These are phyloP conservation scores for Leucogyrophana mollusca DNA, from an alignment of 768 basidiomycete species.

Conservation along the genomic window DNA sequence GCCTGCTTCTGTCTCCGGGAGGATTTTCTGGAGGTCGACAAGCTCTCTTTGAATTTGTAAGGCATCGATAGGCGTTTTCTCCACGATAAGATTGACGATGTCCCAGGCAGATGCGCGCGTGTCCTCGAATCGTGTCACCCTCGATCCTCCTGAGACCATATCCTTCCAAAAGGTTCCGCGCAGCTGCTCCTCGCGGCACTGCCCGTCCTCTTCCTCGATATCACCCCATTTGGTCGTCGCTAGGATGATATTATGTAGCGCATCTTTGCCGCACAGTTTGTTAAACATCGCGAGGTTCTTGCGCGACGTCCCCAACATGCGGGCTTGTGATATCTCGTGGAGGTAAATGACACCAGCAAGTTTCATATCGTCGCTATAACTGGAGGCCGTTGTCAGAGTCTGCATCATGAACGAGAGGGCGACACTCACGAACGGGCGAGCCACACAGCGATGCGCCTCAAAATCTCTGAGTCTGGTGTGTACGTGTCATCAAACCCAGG, in stretches of 20 bases:
- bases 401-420: background rate
- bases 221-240: constrained; percentile 37
- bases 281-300: constrained; percentile 31
- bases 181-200: constrained; percentile 28
- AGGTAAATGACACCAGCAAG: constrained; percentile 33
- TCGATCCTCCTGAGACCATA: constrained; percentile 27
- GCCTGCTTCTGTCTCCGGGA: constrained; percentile 32
- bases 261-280: constrained; percentile 19
- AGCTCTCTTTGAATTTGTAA: too few relatives aligned
- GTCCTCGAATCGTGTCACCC: constrained; percentile 19
- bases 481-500: constrained; percentile 25
- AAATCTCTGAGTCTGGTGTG: constrained; percentile 20
- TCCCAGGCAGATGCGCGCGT: constrained; percentile 24
- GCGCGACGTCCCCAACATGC: constrained; percentile 26
- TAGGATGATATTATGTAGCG: constrained; percentile 29
- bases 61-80: too few relatives aligned
- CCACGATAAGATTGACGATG: constrained; percentile 17
- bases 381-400: constrained; percentile 4
- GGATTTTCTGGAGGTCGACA: constrained; percentile 24
- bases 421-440: constrained; percentile 21
- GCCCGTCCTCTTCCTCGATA: constrained; percentile 14
- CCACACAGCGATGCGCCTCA: constrained; percentile 24
- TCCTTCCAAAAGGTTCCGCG: constrained; percentile 24
- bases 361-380: constrained; percentile 22
- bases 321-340: constrained; percentile 33